Percentiles rank a stretch among this genome's conserved stretches.
Evolutionary conservation across 176 grass and related monocot species (phyloP).

Genomic region (Canna indica): DNA sequence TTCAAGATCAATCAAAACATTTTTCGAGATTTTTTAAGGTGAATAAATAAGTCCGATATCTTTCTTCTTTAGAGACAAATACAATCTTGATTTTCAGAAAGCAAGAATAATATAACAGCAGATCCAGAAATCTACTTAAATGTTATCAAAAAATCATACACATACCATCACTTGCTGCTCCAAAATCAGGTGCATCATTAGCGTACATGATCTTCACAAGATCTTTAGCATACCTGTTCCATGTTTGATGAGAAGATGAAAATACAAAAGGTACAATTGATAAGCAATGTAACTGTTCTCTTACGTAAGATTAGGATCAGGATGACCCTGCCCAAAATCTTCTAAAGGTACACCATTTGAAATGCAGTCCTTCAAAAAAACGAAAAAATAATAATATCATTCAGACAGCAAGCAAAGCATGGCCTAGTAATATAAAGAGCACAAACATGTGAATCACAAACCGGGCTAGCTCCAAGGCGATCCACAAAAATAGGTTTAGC

Average conservation of each 20-base stretch:
- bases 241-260: conserved; percentile 11
- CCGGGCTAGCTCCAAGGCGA: conserved; percentile 64
- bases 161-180: conserved; percentile 95
- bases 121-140: not conserved
- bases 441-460: conserved; percentile 26
- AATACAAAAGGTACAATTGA: not conserved
- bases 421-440: conserved; percentile 6
- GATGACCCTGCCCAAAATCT: conserved; percentile 87
- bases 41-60: not conserved
- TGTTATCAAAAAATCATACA: not conserved
- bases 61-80: not conserved
- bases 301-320: conserved; percentile 94
- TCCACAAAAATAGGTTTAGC: conserved; percentile 88
- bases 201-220: conserved; percentile 70
- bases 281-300: conserved; percentile 11
- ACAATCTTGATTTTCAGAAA: not conserved
- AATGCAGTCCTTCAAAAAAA: conserved; percentile 60
- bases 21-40: not conserved
- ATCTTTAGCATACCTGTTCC: conserved; percentile 83
- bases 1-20: not conserved
- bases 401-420: conserved; percentile 12
- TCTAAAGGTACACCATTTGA: conserved; percentile 73
- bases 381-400: conserved; percentile 6
- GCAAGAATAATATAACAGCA: not conserved
- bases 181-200: conserved; percentile 65